A percentile compares a stretch with the other conserved stretches of the same genome.
Conservation (phyloP, 83 land plant genomes). For the Diphasiastrum complanatum region DNA sequence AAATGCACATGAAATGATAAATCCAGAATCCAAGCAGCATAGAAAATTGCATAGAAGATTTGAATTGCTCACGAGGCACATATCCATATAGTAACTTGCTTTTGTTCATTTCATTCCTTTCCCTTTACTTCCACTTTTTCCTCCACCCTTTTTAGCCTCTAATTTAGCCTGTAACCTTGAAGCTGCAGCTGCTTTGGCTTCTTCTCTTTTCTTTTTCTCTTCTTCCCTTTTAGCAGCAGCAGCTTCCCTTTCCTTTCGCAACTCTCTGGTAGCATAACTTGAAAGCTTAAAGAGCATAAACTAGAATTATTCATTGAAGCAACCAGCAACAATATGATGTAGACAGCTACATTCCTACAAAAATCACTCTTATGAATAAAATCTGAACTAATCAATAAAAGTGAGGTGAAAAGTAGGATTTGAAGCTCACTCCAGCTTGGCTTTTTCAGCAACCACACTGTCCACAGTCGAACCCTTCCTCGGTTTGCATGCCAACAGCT, state of each 20-base stretch:
- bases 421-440: slow-evolving; percentile 70
- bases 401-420: no score
- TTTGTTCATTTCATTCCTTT: slow-evolving; percentile 36
- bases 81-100: not conserved
- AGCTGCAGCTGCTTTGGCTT: slow-evolving; percentile 92
- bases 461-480: slow-evolving; percentile 66
- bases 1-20: no score
- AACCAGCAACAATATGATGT: no score
- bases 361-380: not conserved
- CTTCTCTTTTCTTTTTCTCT: slow-evolving; percentile 88
- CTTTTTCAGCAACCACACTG: slow-evolving; percentile 72
- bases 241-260: slow-evolving; percentile 79
- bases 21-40: no score
- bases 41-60: no score
- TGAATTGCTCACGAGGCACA: no score
- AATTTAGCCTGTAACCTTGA: slow-evolving; percentile 83
- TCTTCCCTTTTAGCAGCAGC: slow-evolving; percentile 83
- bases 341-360: not conserved
- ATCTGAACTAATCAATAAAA: not conserved
- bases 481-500: slow-evolving; percentile 71
- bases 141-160: slow-evolving; percentile 65
- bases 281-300: not conserved
- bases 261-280: slow-evolving; percentile 47
- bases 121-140: slow-evolving; percentile 59
- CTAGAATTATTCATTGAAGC: no score